These are phyloP conservation scores for Planoprotostelium fungivorum DNA, from an alignment of 78 protist species.

Conservation along the genomic window DNA sequence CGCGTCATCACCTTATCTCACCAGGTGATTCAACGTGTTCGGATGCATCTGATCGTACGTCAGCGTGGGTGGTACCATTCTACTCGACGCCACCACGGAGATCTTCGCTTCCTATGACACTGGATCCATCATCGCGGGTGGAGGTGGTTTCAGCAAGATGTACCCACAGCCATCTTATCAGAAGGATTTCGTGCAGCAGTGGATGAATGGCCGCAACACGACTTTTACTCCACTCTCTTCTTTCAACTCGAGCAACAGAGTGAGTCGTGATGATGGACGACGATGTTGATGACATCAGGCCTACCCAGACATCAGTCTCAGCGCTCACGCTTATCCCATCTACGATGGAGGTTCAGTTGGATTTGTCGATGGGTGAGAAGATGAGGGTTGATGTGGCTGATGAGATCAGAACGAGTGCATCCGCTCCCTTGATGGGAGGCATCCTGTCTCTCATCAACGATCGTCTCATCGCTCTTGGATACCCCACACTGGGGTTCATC, in stretches of 20 bases:
- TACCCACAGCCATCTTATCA: constrained; percentile 48
- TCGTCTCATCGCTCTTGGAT: constrained; percentile 17
- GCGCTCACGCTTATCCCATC: constrained; percentile 28
- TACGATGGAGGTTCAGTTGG: too few species aligned
- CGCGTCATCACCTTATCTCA: constrained; percentile 57
- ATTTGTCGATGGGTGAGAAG: too few species aligned
- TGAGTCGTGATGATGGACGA: too few species aligned
- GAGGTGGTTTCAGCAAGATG: constrained; percentile 41
- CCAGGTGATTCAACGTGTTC: too few species aligned
- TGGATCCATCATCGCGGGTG: constrained; percentile 37
- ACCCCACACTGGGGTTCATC: constrained; percentile 60
- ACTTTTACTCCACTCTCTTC: constrained; percentile 21
- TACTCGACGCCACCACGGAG: not conserved
- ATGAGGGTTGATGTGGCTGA: too few species aligned
- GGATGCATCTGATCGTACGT: too few species aligned
- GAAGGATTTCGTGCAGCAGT: constrained; percentile 7
- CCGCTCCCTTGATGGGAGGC: constrained; percentile 68
- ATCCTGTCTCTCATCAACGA: constrained; percentile 69
- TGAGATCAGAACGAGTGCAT: constrained; percentile 50
- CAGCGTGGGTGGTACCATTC: constrained; percentile 28
- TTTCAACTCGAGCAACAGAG: constrained; percentile 22
- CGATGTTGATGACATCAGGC: too few species aligned
- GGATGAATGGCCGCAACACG: not conserved
- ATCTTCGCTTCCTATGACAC: constrained; percentile 17
- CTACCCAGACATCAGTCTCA: constrained; percentile 38